Base-by-base conservation (phyloP, 768 basidiomycete species). In the Boletus insuetus region DNA sequence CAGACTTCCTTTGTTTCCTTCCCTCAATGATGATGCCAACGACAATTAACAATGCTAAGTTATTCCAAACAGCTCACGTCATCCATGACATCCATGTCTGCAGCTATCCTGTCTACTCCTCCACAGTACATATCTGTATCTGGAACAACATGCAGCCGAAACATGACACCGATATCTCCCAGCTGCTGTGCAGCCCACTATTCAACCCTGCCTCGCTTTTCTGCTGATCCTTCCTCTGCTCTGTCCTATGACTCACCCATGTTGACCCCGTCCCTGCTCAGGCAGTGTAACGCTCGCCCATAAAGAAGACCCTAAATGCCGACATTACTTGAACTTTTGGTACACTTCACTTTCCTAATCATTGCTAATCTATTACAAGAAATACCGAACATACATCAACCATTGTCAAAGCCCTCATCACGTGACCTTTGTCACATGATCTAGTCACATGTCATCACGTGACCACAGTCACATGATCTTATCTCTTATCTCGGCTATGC, bases 191-290 rank as follows among this genome's bases (percentile, higher is more conserved):
- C 68, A 66, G 59, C 60, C 1, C 66, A 58, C 59, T 64, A 62
- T 59, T 66, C 68, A 45, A 74, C 74, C 1, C 75, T 74, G n/a
- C 72, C 72, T 4, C 64, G 67, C 38, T 54, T 69, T 43, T 51
- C 63, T 39, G 44, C 62, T 49, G 61, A 66, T 22, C 1, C 51
- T 9, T 54, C 56, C 46, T 56, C 65, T 51, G 54, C 65, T 49
- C 57, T 71, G 32, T 71, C 77, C 40, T 79, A 75, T 61, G 80
- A 81, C 61, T 79, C 82, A 32, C 80, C 84, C 43, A 81, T 86
- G 80, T 76, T 82, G 46, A 82, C 84, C 2, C 83, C 86, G 20
- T 87, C 86, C 6, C 85, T 84, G 12, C 76, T 83, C 56, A 75
- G 80, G 49, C 75, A 76, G 58, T n/a, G n/a, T n/a, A n/a, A n/a